A percentile compares a stretch with the other conserved stretches of the same genome.
These are phyloP conservation scores for Macrocybe gigantea DNA, from an alignment of 768 basidiomycete genomes.

Conservation along the genomic window DNA sequence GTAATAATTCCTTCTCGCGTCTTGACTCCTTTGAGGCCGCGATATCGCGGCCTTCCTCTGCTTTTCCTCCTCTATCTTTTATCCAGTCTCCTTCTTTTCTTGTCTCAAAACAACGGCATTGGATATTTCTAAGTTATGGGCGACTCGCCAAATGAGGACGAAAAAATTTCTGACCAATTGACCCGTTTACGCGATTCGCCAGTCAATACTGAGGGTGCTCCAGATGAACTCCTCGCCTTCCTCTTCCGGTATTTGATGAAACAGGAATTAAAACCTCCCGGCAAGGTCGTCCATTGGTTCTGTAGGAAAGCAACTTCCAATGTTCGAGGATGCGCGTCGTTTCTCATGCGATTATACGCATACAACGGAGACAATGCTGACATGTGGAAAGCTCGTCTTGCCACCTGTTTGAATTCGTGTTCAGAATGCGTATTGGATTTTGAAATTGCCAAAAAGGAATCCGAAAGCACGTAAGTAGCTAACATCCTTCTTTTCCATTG, in stretches of 20 bases:
- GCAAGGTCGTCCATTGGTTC: conserved; percentile 70
- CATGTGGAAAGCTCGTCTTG: conserved; percentile 56
- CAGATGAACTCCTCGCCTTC: conserved; percentile 41
- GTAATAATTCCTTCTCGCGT: too few species aligned
- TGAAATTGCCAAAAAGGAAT: conserved; percentile 56
- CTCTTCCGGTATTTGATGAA: conserved; percentile 51
- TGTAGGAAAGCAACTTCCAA: conserved; percentile 56
- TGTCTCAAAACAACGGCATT: too few species aligned
- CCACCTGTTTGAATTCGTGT: conserved; percentile 55
- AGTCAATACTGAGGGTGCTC: conserved; percentile 40
- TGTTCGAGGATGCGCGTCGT: conserved; percentile 66
- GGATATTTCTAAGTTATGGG: too few species aligned
- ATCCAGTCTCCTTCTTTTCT: too few species aligned
- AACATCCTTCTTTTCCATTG: not conserved
- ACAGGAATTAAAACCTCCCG: conserved; percentile 4
- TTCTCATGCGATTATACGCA: conserved; percentile 78
- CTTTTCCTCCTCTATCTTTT: too few species aligned
- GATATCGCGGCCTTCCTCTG: too few species aligned
- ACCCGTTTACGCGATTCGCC: conserved; percentile 53
- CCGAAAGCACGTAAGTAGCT: conserved; percentile 63
- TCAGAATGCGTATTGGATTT: conserved; percentile 65
- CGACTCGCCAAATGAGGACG: too few species aligned
- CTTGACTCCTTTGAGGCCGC: too few species aligned
- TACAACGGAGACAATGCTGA: conserved; percentile 57
- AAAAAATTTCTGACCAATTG: conserved; percentile 27